Base-by-base conservation (phyloP, 1,284 basidiomycete species). In the Phellopilus nigrolimitatus region DNA sequence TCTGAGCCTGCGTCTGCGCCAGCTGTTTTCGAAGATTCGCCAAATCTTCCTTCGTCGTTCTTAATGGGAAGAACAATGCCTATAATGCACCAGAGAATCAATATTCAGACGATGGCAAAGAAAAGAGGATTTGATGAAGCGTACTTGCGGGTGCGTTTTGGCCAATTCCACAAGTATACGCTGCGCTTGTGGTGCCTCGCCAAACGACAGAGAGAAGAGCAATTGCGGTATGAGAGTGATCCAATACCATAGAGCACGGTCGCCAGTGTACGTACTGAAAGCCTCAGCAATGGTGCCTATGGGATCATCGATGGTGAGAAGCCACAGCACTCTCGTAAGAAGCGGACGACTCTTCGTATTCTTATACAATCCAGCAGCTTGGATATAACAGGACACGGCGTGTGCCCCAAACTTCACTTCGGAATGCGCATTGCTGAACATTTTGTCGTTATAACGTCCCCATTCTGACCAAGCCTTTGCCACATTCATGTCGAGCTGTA, bases 401-500 rank as follows among this genome's bases (percentile, higher is more conserved):
- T 89, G 91, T 2, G 88, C 89, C 1, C 94, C 97, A 56, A 84
- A 72, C 1, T 76, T 69, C 61, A 92, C 79, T 40, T 95, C 88
- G 44, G 61, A 72, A 17, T 89, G 84, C 30, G 76, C 73, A 49
- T 94, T 90, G 64, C 91, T 89, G 79, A 97, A 98, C 73, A 94
- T 82, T 47, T 84, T 82, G 68, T 99, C 97, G 63, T 90, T 95
- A 70, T 83, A 98, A 59, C 88, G 82, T 43, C 95, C 97, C 97
- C 95, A 99, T 64, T 98, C 94, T 5, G 92, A 93, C 97, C 97
- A 99, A 2, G 94, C 93, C 70, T 98, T 99, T 0, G 95, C 85
- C 64, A 97, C 85, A 54, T 77, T 79, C 80, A 97, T 88, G 65
- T 99, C 97, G 68, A 97, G 84, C 66, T 97, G 93, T 33, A 99